A percentile compares a stretch with the other conserved stretches of the same genome.
phyloP scores from a whole-genome alignment of 441 rosid genomes.

The Adansonia grandidieri region DNA sequence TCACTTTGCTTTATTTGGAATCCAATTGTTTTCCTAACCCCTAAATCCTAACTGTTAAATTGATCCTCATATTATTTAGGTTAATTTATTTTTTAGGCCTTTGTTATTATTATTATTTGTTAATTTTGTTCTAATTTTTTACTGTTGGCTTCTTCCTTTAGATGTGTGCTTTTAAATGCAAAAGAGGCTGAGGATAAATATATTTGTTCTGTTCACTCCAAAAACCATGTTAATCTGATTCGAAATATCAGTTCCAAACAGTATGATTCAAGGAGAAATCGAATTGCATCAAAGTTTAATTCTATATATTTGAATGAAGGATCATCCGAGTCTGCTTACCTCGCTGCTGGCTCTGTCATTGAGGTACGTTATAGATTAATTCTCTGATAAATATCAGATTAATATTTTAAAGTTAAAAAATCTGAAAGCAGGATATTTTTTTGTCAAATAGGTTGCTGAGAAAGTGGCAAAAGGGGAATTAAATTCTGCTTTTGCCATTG shows the following conservation, averaged over 20 bases:
- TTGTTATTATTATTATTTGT: background rate
- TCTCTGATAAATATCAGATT: background rate
- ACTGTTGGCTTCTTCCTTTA: constrained; percentile 36
- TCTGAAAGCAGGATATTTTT: background rate
- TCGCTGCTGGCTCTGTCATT: constrained; percentile 86
- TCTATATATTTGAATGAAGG: constrained; percentile 85
- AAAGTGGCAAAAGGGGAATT: constrained; percentile 85
- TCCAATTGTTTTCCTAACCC: background rate
- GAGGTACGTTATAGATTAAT: constrained; percentile 48
- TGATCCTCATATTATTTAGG: background rate
- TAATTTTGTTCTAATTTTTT: background rate
- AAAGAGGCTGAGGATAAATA: constrained; percentile 72
- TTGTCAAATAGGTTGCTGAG: constrained; percentile 56
- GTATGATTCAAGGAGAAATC: constrained; percentile 53
- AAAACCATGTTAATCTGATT: constrained; percentile 65
- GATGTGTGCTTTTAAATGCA: constrained; percentile 71
- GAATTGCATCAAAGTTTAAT: constrained; percentile 59
- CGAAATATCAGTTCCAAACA: constrained; percentile 64
- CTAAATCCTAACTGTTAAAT: background rate
- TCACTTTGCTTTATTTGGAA: background rate
- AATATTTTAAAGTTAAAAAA: background rate
- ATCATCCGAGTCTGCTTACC: constrained; percentile 84
- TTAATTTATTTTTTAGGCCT: background rate
- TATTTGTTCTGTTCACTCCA: constrained; percentile 62
- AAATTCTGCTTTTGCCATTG: constrained; percentile 78